These are phyloP conservation scores for Quercus lobata DNA, from an alignment of 331 rosid genomes.

Conservation along the genomic window DNA sequence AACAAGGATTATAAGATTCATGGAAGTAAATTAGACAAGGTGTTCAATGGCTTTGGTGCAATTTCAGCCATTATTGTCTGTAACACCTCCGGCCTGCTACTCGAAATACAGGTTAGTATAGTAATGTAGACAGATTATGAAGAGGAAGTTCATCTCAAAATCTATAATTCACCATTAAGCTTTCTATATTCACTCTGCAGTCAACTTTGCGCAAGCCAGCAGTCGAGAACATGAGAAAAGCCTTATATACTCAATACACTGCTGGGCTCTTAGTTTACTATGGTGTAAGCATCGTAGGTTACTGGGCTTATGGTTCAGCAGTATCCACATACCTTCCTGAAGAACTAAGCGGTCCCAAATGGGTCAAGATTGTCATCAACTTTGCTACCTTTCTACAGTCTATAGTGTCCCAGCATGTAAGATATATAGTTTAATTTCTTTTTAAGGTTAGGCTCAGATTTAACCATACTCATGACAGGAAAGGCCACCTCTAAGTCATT, in stretches of 20 bases:
- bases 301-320: conserved; percentile 61
- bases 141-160: too few species aligned
- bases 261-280: conserved; percentile 42
- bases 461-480: too few species aligned
- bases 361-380: conserved; percentile 39
- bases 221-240: conserved; percentile 52
- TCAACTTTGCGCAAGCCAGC: conserved; percentile 52
- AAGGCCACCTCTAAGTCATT: too few species aligned
- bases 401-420: conserved; percentile 50
- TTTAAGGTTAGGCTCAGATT: too few species aligned
- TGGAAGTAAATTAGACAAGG: conserved; percentile 37
- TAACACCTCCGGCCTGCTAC: conserved; percentile 49
- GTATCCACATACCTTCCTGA: conserved; percentile 44
- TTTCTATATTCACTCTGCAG: conserved; percentile 16
- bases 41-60: conserved; percentile 42
- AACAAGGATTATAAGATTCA: conserved; percentile 23
- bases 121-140: too few species aligned
- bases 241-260: conserved; percentile 34
- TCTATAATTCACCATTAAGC: too few species aligned
- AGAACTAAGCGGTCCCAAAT: conserved; percentile 45
- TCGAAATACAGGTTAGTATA: conserved; percentile 44
- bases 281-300: conserved; percentile 37
- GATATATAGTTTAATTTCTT: background rate
- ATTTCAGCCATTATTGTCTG: conserved; percentile 40
- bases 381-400: conserved; percentile 43